Percentiles rank a stretch among this genome's conserved stretches.
These are phyloP conservation scores for Teratosphaeria viscida DNA, from an alignment of 2,329 filamentous ascomycete genomes.

Conservation along the genomic window DNA sequence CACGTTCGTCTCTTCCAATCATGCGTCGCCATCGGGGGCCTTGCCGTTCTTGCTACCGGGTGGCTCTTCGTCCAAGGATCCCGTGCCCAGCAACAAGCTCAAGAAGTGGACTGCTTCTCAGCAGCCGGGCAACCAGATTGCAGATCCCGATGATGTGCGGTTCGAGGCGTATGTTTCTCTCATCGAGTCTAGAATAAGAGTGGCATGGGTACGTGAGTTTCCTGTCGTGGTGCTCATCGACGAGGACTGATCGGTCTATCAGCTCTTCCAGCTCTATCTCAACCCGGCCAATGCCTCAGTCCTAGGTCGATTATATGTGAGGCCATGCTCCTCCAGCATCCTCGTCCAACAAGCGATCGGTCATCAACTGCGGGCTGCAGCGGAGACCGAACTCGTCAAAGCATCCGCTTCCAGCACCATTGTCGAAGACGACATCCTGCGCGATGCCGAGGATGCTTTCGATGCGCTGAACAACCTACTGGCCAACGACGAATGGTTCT, in stretches of 20 bases:
- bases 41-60: constrained; percentile 66
- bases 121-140: constrained; percentile 12
- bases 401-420: constrained; percentile 33
- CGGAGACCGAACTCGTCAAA: constrained; percentile 62
- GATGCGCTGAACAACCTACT: constrained; percentile 51
- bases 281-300: constrained; percentile 57
- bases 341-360: constrained; percentile 55
- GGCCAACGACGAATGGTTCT: constrained; percentile 51
- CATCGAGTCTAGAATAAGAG: constrained; percentile 65
- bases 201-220: constrained; percentile 60
- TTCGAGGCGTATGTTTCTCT: constrained; percentile 70
- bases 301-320: constrained; percentile 61
- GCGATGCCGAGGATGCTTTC: constrained; percentile 52
- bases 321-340: constrained; percentile 46
- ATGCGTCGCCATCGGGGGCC: constrained; percentile 80
- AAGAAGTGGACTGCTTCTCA: constrained; percentile 52
- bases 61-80: constrained; percentile 26
- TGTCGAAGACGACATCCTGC: constrained; percentile 42
- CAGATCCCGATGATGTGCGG: constrained; percentile 43
- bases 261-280: constrained; percentile 75
- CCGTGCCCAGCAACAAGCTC: constrained; percentile 54
- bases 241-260: background rate
- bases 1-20: constrained; percentile 69
- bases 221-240: background rate
- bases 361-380: constrained; percentile 60